Evolutionary conservation across 176 grass and related monocot genomes (phyloP), one percentile per base, ranked within the genome.

Genomic region (Bonia amplexicaulis): DNA sequence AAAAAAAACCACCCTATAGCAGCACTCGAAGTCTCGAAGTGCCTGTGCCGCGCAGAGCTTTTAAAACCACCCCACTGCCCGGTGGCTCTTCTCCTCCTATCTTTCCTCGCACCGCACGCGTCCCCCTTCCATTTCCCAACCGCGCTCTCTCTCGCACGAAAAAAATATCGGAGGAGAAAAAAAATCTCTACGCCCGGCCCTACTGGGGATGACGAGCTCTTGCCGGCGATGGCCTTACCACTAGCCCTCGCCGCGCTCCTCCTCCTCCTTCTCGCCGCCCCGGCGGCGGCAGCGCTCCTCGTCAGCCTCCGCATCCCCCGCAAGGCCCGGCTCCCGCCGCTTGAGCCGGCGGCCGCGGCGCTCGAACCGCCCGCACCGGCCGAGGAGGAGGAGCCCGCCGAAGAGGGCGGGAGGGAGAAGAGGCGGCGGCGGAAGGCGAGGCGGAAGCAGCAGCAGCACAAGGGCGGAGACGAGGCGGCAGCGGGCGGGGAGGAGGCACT

Each of bases 141-240:
- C 55, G 16, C 52, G 12, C 44, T 9, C 78, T 9, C 57, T 7
- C 77, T 64, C 74, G 65, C 66, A 51, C 77, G 14, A 8, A 3
- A 65, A 44, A 13, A 51, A 9, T 2, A 9, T 2, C 2, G 0
- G 4, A 5, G 42, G 5, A 40, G 1, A 7, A 0, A 15, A 0
- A 17, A 31, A 69, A 25, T 2, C 14, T 31, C 73, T 31, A 35
- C 14, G 13, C 33, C 37, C 58, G 2, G 35, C 69, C 37, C 17
- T 17, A 17, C 84, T 26, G 84, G 89, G 83, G 40, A 95, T 91
- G 96, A 89, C 85, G 85, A 87, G 78, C 90, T 80, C 67, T 55
- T 44, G 64, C 67, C 90, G 90, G 86, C 76, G 84, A 85, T 89
- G 89, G 76, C 29, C 78, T 14, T 52, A 20, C 74, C 63, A 48